Base-by-base conservation (phyloP, 495 filamentous ascomycete species). In the Lasiosphaeria ovina region DNA sequence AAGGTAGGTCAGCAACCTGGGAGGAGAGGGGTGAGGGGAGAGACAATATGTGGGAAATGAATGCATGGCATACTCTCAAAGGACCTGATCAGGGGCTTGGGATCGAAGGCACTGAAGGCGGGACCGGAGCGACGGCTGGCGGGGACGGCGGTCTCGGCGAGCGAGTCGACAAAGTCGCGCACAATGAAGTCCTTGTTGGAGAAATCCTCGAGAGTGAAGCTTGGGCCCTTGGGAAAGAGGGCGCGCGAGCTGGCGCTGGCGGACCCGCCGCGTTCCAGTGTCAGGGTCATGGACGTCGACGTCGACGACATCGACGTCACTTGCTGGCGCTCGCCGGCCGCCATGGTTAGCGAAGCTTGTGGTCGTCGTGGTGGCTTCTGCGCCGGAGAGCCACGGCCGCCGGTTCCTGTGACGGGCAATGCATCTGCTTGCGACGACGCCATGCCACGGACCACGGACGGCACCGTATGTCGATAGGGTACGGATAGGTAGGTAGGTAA, bases 161-260 rank as follows among this genome's bases (percentile, higher is more conserved):
- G 89, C 9, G 87, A 79, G 69, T 99, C 95, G 62, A 99, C 86
- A 67, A 99, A 98, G 73, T 98, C 95, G 68, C 94, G 91, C 61
- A 97, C 95, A 62, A 98, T 96, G 75, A 97, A 99, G 76, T 97
- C 94, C 68, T 89, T 86, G 65, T 77, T 88, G 50, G 91, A 93
- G 79, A 97, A 96, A 73, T 90, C 90, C 24, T 95, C 91, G 63
- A 96, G 81, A 6, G 85, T 89, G 77, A 96, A 96, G 73, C 81
- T 85, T 50, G 89, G 90, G 24, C 88, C 90, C 69, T 85, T 83
- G 50, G 88, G 88, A 72, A 91, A 93, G 65, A 92, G 79, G 45
- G 87, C 77, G 73, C 88, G 83, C 59, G 76, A 74, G 53, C 74
- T 78, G 55, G 70, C 73, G 53, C 74, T 78, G 55, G 70, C 73